A percentile compares a stretch with the other conserved stretches of the same genome.
Conservation (phyloP, 768 basidiomycete genomes). For the Hemileccinum impolitum region DNA sequence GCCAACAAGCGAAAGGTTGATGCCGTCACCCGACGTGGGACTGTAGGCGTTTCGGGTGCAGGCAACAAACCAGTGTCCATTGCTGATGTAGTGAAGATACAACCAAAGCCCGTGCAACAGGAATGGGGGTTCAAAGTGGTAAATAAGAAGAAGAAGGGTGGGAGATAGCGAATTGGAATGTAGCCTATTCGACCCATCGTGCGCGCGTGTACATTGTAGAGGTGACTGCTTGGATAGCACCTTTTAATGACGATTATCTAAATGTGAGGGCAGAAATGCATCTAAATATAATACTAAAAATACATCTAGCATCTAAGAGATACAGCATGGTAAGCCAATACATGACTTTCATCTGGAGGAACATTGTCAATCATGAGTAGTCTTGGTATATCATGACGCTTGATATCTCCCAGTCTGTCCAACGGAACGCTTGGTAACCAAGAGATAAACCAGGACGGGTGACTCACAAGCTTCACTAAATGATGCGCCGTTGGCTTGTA, state of each 20-base stretch:
- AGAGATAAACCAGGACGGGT: slow-evolving; percentile 1
- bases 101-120: slow-evolving; percentile 69
- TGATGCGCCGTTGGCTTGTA: slow-evolving; percentile 65
- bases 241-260: slow-evolving; percentile 4
- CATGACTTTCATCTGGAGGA: slow-evolving; percentile 1
- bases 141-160: slow-evolving; percentile 92
- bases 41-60: slow-evolving; percentile 30
- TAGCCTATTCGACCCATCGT: background rate
- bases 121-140: slow-evolving; percentile 94
- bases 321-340: slow-evolving; percentile 13
- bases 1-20: slow-evolving; percentile 84
- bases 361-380: slow-evolving; percentile 10
- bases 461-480: slow-evolving; percentile 77
- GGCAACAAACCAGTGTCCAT: slow-evolving; percentile 62
- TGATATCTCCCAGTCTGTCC: slow-evolving; percentile 76
- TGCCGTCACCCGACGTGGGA: slow-evolving; percentile 52
- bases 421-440: slow-evolving; percentile 2
- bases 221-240: slow-evolving; percentile 24
- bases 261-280: background rate
- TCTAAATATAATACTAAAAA: slow-evolving; percentile 15
- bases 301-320: slow-evolving; percentile 22
- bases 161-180: slow-evolving; percentile 41
- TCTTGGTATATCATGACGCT: slow-evolving; percentile 71
- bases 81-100: slow-evolving; percentile 87
- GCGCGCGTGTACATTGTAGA: slow-evolving; percentile 12